Base-by-base conservation (phyloP, 1,139 yeast species). In the Hansenula sp. region DNA sequence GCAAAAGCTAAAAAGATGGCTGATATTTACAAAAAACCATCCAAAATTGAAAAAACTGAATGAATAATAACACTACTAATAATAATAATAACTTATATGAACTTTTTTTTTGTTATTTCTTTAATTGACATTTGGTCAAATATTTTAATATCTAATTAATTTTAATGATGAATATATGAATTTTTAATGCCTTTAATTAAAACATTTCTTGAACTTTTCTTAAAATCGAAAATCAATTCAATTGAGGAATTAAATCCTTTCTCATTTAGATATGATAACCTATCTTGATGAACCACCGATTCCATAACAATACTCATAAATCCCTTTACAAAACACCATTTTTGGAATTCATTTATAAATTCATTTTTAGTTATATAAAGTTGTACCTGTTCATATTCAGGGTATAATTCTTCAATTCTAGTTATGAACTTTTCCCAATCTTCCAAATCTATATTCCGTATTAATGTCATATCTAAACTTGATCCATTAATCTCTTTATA, bases 1-100 rank as follows among this genome's bases (percentile, higher is more conserved):
- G 56, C 51, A 38, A 55, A 50, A 38, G 39, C 38, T 44, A 48
- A 46, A 39, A 57, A 43, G 42, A 56, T 48, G 43, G 41, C 44
- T 40, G 55, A 46, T 20, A 21, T 39, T 13, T 38, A 47, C 19
- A 35, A 40, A 22, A 30, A 35, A n/a, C n/a, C n/a, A n/a, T n/a
- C n/a, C n/a, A n/a, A n/a, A n/a, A n/a, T n/a, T 18, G 28, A 19
- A 18, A 32, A 33, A 16, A 22, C 26, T 16, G 27, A 32, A 18
- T 27, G 18, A 24, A n/a, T n/a, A n/a, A n/a, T n/a, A n/a, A n/a
- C n/a, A n/a, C n/a, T n/a, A n/a, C n/a, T n/a, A n/a, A n/a, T n/a
- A n/a, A n/a, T n/a, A n/a, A n/a, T n/a, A n/a, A n/a, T n/a, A n/a
- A n/a, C n/a, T n/a, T n/a, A n/a, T n/a, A n/a, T 25, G 4, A 18